phyloP scores from a whole-genome alignment of 257 asterid genomes.

The Nemophila menziesii region DNA sequence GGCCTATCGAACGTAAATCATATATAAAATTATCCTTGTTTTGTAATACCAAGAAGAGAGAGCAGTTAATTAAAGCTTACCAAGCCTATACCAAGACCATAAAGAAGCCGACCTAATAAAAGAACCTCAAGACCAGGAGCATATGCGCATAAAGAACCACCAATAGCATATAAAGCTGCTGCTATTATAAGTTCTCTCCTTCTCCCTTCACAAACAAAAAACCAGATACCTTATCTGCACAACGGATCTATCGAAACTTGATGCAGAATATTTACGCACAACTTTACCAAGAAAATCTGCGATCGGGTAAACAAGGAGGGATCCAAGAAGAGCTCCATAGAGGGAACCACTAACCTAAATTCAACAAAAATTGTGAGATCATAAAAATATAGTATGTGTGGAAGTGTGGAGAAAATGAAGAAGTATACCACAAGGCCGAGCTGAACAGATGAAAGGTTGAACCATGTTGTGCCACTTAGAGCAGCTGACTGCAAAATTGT shows the following conservation, averaged over 20 bases:
- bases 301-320: constrained; percentile 62
- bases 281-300: constrained; percentile 87
- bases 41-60: not conserved
- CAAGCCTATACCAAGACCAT: constrained; percentile 96
- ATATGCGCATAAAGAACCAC: constrained; percentile 68
- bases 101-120: constrained; percentile 61
- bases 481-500: constrained; percentile 59
- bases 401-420: constrained; percentile 6
- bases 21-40: constrained; percentile 2
- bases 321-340: constrained; percentile 95
- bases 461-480: constrained; percentile 90
- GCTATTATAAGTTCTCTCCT: constrained; percentile 82
- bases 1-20: constrained; percentile 46
- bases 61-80: constrained; percentile 25
- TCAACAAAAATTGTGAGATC: constrained; percentile 11
- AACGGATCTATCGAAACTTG: constrained; percentile 3
- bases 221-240: not conserved
- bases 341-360: constrained; percentile 95
- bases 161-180: constrained; percentile 50
- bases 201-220: constrained; percentile 55
- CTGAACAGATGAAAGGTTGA: constrained; percentile 75
- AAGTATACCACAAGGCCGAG: constrained; percentile 86
- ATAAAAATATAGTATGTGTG: not conserved
- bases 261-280: constrained; percentile 7
- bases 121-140: constrained; percentile 79